Conservation (phyloP, 2,329 filamentous ascomycete species). For the Diplodia mutila region DNA sequence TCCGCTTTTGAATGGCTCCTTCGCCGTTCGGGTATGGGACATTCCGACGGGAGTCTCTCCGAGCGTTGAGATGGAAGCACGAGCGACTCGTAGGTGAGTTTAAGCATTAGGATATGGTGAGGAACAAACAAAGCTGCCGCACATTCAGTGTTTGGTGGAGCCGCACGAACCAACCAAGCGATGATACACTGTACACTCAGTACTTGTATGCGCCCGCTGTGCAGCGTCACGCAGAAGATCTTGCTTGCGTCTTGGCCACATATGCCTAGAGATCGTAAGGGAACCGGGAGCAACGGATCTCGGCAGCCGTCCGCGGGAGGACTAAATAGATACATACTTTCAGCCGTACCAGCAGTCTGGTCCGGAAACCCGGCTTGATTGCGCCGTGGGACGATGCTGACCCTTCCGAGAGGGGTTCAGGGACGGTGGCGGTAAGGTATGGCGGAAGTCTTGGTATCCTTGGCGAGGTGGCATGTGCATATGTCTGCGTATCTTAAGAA, state of each 20-base stretch:
- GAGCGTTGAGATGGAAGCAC: too few relatives aligned
- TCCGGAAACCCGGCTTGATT: too few relatives aligned
- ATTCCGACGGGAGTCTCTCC: neutral
- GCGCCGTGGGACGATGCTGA: too few relatives aligned
- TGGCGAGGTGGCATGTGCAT: slow-evolving; percentile 1
- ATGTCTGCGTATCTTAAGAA: neutral
- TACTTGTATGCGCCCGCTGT: neutral
- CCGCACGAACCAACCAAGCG: neutral
- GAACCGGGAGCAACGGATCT: neutral
- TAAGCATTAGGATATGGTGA: too few relatives aligned
- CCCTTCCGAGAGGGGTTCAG: neutral
- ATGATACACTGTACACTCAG: neutral
- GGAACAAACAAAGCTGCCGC: too few relatives aligned
- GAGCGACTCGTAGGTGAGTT: too few relatives aligned
- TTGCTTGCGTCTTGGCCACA: slow-evolving; percentile 8
- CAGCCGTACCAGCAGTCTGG: neutral
- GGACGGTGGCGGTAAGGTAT: too few relatives aligned
- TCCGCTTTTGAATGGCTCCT: neutral
- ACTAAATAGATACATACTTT: neutral
- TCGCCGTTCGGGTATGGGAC: neutral
- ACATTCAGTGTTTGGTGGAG: neutral
- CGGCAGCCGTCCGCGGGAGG: neutral
- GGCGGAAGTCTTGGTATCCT: slow-evolving; percentile 20
- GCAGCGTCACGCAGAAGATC: neutral
- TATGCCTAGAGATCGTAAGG: neutral